Conservation (phyloP, 2,329 filamentous ascomycete genomes). For the Aspergillus niger region DNA sequence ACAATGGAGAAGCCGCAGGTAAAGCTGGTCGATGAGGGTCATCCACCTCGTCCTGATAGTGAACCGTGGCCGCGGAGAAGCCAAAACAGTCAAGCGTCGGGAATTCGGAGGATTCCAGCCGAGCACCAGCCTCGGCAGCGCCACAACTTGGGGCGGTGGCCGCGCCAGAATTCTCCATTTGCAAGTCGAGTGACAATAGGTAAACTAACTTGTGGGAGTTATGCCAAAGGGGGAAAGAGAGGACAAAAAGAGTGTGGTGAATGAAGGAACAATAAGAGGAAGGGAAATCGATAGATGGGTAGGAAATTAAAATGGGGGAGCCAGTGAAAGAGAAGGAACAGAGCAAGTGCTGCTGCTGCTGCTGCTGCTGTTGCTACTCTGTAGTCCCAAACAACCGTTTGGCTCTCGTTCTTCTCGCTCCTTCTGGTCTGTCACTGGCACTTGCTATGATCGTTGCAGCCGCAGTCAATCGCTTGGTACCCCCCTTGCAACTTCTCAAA, state of each 20-base stretch:
- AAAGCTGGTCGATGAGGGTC: background rate
- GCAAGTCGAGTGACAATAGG: background rate
- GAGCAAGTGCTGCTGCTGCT: background rate
- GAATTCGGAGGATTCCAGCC: slow-evolving; percentile 21
- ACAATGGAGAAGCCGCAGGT: background rate
- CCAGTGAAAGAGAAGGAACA: background rate
- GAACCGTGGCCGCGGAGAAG: background rate
- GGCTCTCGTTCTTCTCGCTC: slow-evolving; percentile 2
- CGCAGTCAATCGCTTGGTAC: slow-evolving; percentile 14
- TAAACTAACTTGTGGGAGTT: background rate
- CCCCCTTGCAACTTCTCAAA: slow-evolving; percentile 24
- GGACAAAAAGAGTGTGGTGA: background rate
- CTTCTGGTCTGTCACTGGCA: slow-evolving; percentile 16
- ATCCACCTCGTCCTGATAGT: background rate
- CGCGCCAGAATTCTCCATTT: slow-evolving; percentile 11
- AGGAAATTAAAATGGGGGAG: background rate
- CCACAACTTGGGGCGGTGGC: slow-evolving; percentile 15
- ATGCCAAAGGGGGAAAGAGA: background rate
- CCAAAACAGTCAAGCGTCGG: slow-evolving; percentile 28
- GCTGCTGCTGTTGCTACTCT: background rate
- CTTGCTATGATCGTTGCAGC: slow-evolving; percentile 18
- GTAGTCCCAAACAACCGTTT: slow-evolving; percentile 2
- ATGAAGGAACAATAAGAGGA: background rate
- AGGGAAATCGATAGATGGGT: background rate
- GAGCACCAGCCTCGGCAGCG: slow-evolving; percentile 18